A percentile compares a stretch with the other conserved stretches of the same genome.
Conservation (phyloP, 2,329 filamentous ascomycete species). For the Aureobasidium sp. region DNA sequence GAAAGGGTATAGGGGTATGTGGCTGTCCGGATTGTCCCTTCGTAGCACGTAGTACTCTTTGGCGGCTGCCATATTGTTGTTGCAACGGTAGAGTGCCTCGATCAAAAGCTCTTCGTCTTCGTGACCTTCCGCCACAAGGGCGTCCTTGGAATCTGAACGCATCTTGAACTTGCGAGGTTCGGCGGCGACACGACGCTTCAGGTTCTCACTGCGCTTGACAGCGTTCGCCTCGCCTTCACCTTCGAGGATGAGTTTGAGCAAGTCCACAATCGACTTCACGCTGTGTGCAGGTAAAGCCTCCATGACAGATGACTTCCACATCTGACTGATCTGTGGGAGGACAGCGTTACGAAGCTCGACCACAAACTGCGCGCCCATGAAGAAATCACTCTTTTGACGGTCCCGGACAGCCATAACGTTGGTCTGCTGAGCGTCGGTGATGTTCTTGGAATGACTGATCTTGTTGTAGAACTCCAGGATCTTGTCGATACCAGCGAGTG, state of each 20-base stretch:
- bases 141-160: slow-evolving; percentile 34
- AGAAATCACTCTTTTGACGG: slow-evolving; percentile 50
- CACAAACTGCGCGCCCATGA: slow-evolving; percentile 65
- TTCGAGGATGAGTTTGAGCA: slow-evolving; percentile 67
- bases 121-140: slow-evolving; percentile 43
- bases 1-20: slow-evolving; percentile 24
- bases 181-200: slow-evolving; percentile 38
- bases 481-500: slow-evolving; percentile 49
- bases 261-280: slow-evolving; percentile 71
- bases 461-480: slow-evolving; percentile 75
- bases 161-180: slow-evolving; percentile 46
- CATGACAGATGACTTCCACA: slow-evolving; percentile 80
- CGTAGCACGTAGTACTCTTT: slow-evolving; percentile 63
- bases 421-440: slow-evolving; percentile 68
- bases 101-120: slow-evolving; percentile 53
- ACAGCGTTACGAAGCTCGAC: slow-evolving; percentile 78
- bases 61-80: slow-evolving; percentile 53
- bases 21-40: slow-evolving; percentile 16
- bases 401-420: slow-evolving; percentile 45
- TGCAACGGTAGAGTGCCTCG: slow-evolving; percentile 77
- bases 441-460: slow-evolving; percentile 67
- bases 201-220: slow-evolving; percentile 54
- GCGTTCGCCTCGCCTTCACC: slow-evolving; percentile 67
- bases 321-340: slow-evolving; percentile 62
- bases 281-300: slow-evolving; percentile 72